Evolutionary conservation across 148 eudicot genomes (phyloP).

Genomic region (Nyssa sinensis): DNA sequence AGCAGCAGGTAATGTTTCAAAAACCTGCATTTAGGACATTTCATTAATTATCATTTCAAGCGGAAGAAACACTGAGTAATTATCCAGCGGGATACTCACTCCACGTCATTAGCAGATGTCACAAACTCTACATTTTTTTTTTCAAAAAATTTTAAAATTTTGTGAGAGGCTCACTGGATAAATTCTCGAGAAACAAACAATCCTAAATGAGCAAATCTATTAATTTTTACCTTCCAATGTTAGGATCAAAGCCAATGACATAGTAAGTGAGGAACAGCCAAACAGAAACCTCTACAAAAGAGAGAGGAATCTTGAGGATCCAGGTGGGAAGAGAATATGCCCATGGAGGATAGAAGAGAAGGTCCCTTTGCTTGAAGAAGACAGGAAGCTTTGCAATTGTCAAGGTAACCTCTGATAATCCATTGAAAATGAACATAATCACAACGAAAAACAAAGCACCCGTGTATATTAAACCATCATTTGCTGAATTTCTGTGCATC

Average conservation of each 20-base stretch:
- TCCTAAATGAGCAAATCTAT: background rate
- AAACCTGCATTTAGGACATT: background rate
- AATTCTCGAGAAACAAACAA: too few species aligned
- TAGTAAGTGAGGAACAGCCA: conserved; percentile 29
- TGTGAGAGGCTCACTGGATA: too few species aligned
- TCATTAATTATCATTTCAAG: background rate
- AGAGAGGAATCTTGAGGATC: conserved; percentile 31
- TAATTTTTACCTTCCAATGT: conserved; percentile 29
- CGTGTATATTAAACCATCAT: conserved; percentile 17
- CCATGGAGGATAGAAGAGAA: conserved; percentile 34
- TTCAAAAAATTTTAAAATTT: too few species aligned
- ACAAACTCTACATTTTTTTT: too few species aligned
- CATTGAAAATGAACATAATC: conserved; percentile 24
- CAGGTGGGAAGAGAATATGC: conserved; percentile 30
- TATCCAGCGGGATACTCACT: too few species aligned
- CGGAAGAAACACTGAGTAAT: background rate
- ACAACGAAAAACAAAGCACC: conserved; percentile 29
- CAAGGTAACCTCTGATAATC: conserved; percentile 29
- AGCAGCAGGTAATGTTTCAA: background rate
- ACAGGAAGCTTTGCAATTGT: conserved; percentile 26
- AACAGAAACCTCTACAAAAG: conserved; percentile 17
- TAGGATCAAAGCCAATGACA: conserved; percentile 33
- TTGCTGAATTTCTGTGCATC: conserved; percentile 8
- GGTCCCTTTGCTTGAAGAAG: conserved; percentile 34
- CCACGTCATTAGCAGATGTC: too few species aligned